Conservation (phyloP, 2,329 filamentous ascomycete species). For the Claviceps sp. region DNA sequence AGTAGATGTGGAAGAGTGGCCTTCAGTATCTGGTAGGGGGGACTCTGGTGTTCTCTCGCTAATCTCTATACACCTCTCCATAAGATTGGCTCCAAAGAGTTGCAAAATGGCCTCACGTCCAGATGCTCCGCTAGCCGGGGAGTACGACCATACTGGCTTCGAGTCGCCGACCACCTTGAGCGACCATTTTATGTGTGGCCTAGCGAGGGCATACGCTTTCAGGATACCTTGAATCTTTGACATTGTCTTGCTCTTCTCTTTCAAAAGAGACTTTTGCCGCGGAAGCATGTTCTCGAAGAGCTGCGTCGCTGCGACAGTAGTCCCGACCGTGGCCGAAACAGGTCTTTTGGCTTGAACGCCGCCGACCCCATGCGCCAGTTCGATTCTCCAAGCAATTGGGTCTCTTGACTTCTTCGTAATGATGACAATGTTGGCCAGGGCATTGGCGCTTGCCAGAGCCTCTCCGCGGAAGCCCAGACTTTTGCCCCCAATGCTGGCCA, state of each 20-base stretch:
- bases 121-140: slow-evolving; percentile 35
- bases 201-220: slow-evolving; percentile 51
- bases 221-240: slow-evolving; percentile 46
- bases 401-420: slow-evolving; percentile 52
- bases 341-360: slow-evolving; percentile 18
- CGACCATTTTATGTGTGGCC: slow-evolving; percentile 46
- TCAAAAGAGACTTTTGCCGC: slow-evolving; percentile 43
- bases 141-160: slow-evolving; percentile 44
- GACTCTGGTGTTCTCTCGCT: slow-evolving; percentile 6
- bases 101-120: slow-evolving; percentile 48
- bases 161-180: slow-evolving; percentile 45
- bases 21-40: background rate
- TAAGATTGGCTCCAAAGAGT: slow-evolving; percentile 43
- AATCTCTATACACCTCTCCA: slow-evolving; percentile 37
- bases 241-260: slow-evolving; percentile 43
- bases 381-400: slow-evolving; percentile 38
- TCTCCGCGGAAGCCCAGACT: slow-evolving; percentile 68
- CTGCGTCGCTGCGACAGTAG: slow-evolving; percentile 46
- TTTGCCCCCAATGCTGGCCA: slow-evolving; percentile 39
- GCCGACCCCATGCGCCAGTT: slow-evolving; percentile 22
- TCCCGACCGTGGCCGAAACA: slow-evolving; percentile 49
- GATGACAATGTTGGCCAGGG: slow-evolving; percentile 44
- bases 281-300: slow-evolving; percentile 52
- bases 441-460: slow-evolving; percentile 53
- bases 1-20: background rate